These are phyloP conservation scores for Fraxinus ornus DNA, from an alignment of 305 asterid genomes.

Conservation along the genomic window DNA sequence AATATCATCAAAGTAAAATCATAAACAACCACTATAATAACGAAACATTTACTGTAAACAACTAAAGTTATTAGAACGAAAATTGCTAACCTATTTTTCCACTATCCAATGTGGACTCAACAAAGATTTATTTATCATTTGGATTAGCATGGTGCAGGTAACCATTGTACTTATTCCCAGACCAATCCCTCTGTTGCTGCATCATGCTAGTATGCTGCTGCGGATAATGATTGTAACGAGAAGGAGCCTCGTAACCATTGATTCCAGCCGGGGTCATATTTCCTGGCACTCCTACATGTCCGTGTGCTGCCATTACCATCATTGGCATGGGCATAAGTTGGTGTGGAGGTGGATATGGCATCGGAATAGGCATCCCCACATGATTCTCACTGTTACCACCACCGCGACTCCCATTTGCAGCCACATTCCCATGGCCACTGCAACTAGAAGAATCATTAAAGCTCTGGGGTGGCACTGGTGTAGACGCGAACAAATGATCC, in stretches of 20 bases:
- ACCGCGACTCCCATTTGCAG: slow-evolving; percentile 38
- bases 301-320: slow-evolving; percentile 47
- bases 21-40: slow-evolving; percentile 19
- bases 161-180: slow-evolving; percentile 49
- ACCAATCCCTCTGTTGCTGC: slow-evolving; percentile 66
- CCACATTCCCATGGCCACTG: slow-evolving; percentile 38
- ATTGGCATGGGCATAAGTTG: slow-evolving; percentile 58
- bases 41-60: not conserved
- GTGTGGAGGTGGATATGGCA: slow-evolving; percentile 52
- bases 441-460: slow-evolving; percentile 57
- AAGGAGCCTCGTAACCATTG: slow-evolving; percentile 19
- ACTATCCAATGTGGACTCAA: not conserved
- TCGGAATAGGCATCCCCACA: slow-evolving; percentile 37
- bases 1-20: slow-evolving; percentile 28
- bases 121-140: slow-evolving; percentile 40
- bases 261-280: not conserved
- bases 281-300: slow-evolving; percentile 26
- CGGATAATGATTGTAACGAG: slow-evolving; percentile 42
- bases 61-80: not conserved
- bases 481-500: slow-evolving; percentile 67
- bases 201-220: slow-evolving; percentile 49
- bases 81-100: slow-evolving; percentile 37
- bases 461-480: slow-evolving; percentile 70
- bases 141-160: slow-evolving; percentile 48
- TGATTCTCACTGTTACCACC: slow-evolving; percentile 39